Evolutionary conservation across 2,329 filamentous ascomycete genomes (phyloP).

Genomic region (Fusarium sp.): DNA sequence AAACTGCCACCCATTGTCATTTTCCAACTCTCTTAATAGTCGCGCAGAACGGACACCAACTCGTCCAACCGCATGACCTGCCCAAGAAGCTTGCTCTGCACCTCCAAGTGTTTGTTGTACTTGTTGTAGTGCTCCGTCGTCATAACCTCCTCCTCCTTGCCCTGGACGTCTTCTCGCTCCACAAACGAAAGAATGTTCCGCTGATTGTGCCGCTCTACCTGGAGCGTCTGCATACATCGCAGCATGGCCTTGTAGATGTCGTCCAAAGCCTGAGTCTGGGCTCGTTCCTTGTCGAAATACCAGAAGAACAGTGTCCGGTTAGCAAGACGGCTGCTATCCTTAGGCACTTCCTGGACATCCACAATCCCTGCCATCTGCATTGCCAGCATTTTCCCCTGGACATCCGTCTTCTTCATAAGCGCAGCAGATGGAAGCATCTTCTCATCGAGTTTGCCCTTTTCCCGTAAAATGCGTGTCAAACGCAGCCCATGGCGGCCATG

Average conservation of each 20-base stretch:
- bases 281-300: conserved; percentile 85
- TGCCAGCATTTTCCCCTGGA: conserved; percentile 84
- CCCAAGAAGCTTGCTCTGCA: conserved; percentile 79
- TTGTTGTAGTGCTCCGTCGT: conserved; percentile 77
- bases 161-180: conserved; percentile 86
- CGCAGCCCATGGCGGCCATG: conserved; percentile 83
- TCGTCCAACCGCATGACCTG: conserved; percentile 88
- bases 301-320: conserved; percentile 91
- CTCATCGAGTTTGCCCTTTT: conserved; percentile 94
- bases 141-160: conserved; percentile 84
- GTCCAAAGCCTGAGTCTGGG: conserved; percentile 77
- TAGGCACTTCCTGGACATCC: conserved; percentile 93
- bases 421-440: conserved; percentile 85
- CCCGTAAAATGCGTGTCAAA: conserved; percentile 84
- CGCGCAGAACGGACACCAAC: conserved; percentile 83
- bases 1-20: background rate
- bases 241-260: conserved; percentile 92
- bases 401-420: conserved; percentile 85
- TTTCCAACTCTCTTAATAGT: conserved; percentile 65
- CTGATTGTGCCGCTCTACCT: conserved; percentile 78
- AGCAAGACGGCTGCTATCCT: conserved; percentile 84
- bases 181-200: conserved; percentile 82
- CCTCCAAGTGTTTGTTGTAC: conserved; percentile 68
- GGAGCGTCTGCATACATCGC: conserved; percentile 82
- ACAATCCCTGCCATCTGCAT: conserved; percentile 90